Conservation (phyloP, 164 flowering plant genomes). For the Warburgia ugandensis region DNA sequence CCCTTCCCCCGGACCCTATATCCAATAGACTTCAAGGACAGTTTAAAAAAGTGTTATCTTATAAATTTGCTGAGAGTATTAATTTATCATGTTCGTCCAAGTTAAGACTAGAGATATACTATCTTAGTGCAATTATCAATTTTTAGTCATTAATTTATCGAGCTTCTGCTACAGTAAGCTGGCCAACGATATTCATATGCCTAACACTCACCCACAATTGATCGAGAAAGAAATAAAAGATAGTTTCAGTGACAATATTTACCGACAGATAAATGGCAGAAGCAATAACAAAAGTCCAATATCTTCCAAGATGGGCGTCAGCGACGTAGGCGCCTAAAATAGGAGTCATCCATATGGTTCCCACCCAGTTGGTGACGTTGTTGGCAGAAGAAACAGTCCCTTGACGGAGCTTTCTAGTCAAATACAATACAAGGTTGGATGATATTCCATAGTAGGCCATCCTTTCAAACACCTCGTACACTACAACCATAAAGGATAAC, state of each 20-base stretch:
- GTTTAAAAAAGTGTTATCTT: too few species aligned
- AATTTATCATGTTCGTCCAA: too few species aligned
- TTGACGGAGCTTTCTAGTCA: constrained; percentile 24
- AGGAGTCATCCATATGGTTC: constrained; percentile 26
- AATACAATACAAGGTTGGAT: constrained; percentile 22
- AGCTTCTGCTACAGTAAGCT: too few species aligned
- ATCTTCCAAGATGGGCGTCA: constrained; percentile 22
- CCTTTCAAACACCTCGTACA: constrained; percentile 27
- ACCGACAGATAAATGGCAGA: constrained; percentile 22
- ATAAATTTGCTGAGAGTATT: too few species aligned
- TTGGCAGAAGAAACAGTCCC: constrained; percentile 25
- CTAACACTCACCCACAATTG: too few species aligned
- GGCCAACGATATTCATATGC: too few species aligned
- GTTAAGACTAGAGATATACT: too few species aligned
- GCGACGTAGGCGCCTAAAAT: constrained; percentile 26
- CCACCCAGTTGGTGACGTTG: constrained; percentile 34
- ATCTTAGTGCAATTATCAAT: not conserved
- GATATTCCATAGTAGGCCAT: constrained; percentile 30
- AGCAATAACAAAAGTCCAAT: constrained; percentile 22
- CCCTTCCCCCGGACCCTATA: too few species aligned
- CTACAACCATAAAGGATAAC: constrained; percentile 6
- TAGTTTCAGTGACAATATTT: too few species aligned
- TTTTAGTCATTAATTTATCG: too few species aligned
- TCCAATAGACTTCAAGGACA: too few species aligned
- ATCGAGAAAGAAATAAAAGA: too few species aligned